Base-by-base conservation (phyloP, 208 protist species). In the Wallacemonas sp. region DNA sequence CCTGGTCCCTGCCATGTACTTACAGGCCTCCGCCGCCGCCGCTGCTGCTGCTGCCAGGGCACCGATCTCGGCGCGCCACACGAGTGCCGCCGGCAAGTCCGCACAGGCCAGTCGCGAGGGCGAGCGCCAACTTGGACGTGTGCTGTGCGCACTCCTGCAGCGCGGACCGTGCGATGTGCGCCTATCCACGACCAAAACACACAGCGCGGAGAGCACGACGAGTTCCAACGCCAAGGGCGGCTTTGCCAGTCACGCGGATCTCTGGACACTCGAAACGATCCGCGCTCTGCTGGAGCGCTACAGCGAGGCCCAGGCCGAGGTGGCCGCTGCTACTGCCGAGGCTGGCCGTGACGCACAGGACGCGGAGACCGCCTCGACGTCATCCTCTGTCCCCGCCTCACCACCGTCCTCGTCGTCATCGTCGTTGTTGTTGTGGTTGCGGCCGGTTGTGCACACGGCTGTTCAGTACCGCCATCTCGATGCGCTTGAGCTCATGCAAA, bases 361-460 rank as follows among this genome's bases (percentile, higher is more conserved):
- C 11, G 16, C 16, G 14, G 16, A 47, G n/a, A 21, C 16, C 41
- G 41, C 41, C 6, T 4, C 41, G 21, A 23, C 34, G 34, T 38
- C 34, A 12, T 38, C 41, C n/a, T n/a, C n/a, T n/a, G n/a, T n/a
- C n/a, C n/a, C n/a, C n/a, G n/a, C 4, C 26, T 11, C 9, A 30
- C 23, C 17, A 36, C 14, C 19, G 6, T 27, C 36, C 0, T 3
- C 44, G 30, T 52, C 61, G 5, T 63, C 57, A 19, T 63, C 32
- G 8, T 11, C 32, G 30, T 14, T 16, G n/a, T 62, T 8, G 21
- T 21, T 4, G 29, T 88, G 77, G 83, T 55, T 90, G 11, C 70
- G 56, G 46, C 60, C 66, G 46, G 74, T 89, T 8, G 65, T 88
- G 29, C 49, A 49, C n/a, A 64, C 48, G 57, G 90, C 81, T 43